These are phyloP conservation scores for Sporothrix luriei DNA, from an alignment of 2,329 filamentous ascomycete species.

Conservation along the genomic window DNA sequence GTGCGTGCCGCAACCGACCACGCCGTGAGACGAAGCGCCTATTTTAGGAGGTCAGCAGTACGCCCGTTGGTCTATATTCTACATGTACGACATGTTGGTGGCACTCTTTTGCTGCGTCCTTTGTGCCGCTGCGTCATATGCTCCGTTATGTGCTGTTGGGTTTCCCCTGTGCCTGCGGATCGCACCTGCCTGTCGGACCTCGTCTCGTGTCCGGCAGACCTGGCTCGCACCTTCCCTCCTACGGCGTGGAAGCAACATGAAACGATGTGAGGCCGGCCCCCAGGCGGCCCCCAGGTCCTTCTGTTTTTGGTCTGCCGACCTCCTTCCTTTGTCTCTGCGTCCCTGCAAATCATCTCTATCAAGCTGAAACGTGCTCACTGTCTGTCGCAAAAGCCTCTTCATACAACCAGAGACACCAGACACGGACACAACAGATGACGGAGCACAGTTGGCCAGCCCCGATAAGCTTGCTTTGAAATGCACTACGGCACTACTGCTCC, in stretches of 20 bases:
- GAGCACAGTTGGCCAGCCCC: too few species aligned
- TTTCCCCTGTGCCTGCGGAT: neutral
- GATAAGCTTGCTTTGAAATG: neutral
- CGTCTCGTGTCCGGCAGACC: neutral
- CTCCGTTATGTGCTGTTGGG: neutral
- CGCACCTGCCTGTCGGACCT: neutral
- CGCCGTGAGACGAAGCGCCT: neutral
- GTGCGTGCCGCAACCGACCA: constrained; percentile 19
- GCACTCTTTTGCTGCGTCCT: neutral
- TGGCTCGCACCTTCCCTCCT: neutral
- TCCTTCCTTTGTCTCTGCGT: neutral
- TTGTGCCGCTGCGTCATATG: constrained; percentile 11
- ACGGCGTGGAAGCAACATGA: constrained; percentile 4
- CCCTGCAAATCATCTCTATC: neutral
- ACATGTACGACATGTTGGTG: neutral
- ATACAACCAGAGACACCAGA: neutral
- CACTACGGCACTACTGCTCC: neutral
- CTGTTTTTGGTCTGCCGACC: neutral
- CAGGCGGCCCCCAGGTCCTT: neutral
- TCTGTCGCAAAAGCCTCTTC: constrained; percentile 15
- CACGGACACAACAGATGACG: neutral
- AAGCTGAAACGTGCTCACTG: constrained; percentile 29
- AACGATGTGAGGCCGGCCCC: too few species aligned
- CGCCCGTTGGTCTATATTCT: too few species aligned
- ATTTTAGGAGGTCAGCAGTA: neutral